Percentiles rank a stretch among this genome's conserved stretches.
Conservation (phyloP, 176 grass and related monocot genomes). For the Tillandsia leiboldiana region DNA sequence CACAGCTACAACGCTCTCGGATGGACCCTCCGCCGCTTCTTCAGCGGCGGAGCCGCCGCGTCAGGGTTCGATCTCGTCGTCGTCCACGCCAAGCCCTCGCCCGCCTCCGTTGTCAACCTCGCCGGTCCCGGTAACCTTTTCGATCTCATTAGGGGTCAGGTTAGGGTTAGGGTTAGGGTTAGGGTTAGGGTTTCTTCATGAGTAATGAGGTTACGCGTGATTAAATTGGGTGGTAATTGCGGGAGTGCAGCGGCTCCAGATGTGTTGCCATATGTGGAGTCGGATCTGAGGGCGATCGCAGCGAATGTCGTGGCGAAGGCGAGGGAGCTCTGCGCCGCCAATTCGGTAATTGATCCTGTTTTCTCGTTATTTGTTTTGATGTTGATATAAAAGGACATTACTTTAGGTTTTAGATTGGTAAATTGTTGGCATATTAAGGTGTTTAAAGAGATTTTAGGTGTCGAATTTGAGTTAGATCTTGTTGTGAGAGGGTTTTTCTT, state of each 20-base stretch:
- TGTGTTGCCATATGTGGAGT: constrained; percentile 32
- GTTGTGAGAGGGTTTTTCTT: no score
- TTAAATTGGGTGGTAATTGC: not conserved
- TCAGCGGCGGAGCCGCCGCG: not conserved
- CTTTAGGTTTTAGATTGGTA: not conserved
- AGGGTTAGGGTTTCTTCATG: not conserved
- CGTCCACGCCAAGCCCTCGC: constrained; percentile 52
- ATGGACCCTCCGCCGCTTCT: constrained; percentile 37
- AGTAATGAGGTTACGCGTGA: not conserved
- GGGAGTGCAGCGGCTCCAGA: constrained; percentile 24
- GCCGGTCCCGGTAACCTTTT: constrained; percentile 28
- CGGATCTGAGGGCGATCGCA: constrained; percentile 37
- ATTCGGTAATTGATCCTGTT: constrained; percentile 18
- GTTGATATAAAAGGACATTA: not conserved
- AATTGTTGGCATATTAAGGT: not conserved
- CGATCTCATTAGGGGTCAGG: not conserved
- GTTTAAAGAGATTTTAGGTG: not conserved
- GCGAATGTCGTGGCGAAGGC: constrained; percentile 34
- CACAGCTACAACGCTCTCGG: constrained; percentile 55
- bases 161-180: not conserved
- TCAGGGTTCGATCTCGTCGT: constrained; percentile 37
- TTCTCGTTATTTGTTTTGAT: not conserved
- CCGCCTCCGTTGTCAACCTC: constrained; percentile 36
- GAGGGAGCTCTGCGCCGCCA: constrained; percentile 30
- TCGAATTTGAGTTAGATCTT: no score